Percentiles rank a stretch among this genome's conserved stretches.
phyloP scores from a whole-genome alignment of 257 asterid genomes.

The Solanum clarkiae region DNA sequence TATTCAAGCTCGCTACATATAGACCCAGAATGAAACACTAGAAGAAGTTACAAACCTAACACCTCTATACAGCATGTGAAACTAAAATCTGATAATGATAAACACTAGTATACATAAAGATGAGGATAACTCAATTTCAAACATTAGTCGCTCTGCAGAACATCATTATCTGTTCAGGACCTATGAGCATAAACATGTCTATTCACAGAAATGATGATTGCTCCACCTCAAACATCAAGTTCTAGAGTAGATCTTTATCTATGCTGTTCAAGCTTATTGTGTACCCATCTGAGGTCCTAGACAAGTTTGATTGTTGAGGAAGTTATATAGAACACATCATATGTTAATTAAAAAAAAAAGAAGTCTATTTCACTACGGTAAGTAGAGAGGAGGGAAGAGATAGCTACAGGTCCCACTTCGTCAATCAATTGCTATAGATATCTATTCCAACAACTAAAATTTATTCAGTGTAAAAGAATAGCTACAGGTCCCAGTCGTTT shows the following conservation, averaged over 20 bases:
- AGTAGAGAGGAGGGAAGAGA: neutral
- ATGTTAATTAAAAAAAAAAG: neutral
- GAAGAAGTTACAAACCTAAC: neutral
- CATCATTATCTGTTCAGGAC: neutral
- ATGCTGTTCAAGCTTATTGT: neutral
- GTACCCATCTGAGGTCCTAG: neutral
- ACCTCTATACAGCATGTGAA: neutral
- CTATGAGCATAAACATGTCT: neutral
- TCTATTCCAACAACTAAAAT: neutral
- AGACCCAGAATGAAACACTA: neutral
- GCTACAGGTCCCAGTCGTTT: neutral
- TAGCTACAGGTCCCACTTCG: neutral
- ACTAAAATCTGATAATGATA: neutral
- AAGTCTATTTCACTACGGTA: neutral
- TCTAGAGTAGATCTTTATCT: neutral
- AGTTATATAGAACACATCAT: neutral
- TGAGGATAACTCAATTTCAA: neutral
- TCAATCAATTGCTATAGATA: neutral
- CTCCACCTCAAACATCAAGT: neutral
- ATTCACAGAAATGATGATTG: neutral
- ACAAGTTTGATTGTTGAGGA: neutral
- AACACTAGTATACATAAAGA: neutral
- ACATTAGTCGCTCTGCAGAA: neutral
- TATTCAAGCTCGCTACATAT: neutral
- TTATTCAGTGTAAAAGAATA: neutral